These are phyloP conservation scores for Daldinia loculata DNA, from an alignment of 495 filamentous ascomycete species.

Conservation along the genomic window DNA sequence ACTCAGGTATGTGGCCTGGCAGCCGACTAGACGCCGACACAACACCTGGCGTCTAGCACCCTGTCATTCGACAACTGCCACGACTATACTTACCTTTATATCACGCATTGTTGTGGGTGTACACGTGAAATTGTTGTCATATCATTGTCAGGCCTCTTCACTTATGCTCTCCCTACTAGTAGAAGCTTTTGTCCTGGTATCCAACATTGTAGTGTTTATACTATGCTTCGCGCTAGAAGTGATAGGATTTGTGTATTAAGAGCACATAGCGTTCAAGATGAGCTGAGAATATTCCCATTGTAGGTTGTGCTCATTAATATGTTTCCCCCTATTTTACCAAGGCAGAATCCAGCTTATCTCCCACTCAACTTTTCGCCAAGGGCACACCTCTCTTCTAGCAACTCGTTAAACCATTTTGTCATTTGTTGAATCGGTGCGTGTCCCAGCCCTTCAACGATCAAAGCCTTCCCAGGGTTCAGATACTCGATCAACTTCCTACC, in stretches of 20 bases:
- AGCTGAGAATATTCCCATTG: neutral
- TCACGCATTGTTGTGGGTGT: too few relatives aligned
- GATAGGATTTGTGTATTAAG: neutral
- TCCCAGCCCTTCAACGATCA: slow-evolving; percentile 63
- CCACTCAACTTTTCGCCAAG: slow-evolving; percentile 23
- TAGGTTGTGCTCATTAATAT: neutral
- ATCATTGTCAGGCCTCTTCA: too few relatives aligned
- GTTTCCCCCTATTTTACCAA: neutral
- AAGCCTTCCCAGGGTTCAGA: slow-evolving; percentile 50
- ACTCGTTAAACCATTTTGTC: slow-evolving; percentile 59
- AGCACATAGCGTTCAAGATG: neutral
- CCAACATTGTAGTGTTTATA: neutral
- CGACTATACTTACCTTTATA: neutral
- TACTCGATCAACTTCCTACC: slow-evolving; percentile 58
- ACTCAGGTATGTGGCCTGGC: neutral
- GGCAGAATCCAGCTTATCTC: neutral
- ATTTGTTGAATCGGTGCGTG: slow-evolving; percentile 68
- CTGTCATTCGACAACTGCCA: neutral
- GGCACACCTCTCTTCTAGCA: slow-evolving; percentile 48
- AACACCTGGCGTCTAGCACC: neutral
- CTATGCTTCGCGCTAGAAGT: too few relatives aligned
- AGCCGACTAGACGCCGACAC: neutral
- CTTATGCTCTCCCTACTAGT: neutral
- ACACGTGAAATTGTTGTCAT: too few relatives aligned
- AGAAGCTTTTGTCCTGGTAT: neutral